Percentiles rank a stretch among this genome's conserved stretches.
phyloP scores from a whole-genome alignment of 306 rosid genomes.

The Citrullus colocynthis region DNA sequence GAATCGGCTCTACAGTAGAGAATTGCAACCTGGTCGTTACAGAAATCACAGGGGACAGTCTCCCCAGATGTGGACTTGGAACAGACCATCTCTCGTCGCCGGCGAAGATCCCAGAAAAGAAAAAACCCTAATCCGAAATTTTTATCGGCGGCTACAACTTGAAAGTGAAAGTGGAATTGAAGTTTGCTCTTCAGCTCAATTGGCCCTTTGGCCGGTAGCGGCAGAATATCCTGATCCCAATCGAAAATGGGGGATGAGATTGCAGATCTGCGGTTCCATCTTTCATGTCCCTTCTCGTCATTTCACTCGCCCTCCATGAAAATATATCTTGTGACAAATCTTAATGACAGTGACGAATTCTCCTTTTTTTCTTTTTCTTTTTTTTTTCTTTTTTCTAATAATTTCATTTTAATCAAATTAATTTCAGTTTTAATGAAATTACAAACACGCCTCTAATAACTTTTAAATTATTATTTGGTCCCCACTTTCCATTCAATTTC shows the following conservation, averaged over 20 bases:
- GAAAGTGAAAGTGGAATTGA: too few relatives aligned
- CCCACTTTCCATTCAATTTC: not conserved
- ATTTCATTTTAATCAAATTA: not conserved
- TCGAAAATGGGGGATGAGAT: not conserved
- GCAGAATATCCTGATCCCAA: not conserved
- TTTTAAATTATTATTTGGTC: not conserved
- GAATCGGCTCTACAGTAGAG: slow-evolving; percentile 61
- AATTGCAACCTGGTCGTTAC: slow-evolving; percentile 33
- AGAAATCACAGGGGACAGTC: slow-evolving; percentile 47
- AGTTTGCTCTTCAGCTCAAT: not conserved
- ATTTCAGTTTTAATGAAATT: not conserved
- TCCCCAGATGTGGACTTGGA: slow-evolving; percentile 16
- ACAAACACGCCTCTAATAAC: not conserved
- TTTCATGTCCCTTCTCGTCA: not conserved
- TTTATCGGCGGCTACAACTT: not conserved
- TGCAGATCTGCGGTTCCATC: not conserved
- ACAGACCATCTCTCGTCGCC: slow-evolving; percentile 22
- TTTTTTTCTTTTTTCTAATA: too few relatives aligned
- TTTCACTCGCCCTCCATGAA: not conserved
- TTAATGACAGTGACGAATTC: not conserved
- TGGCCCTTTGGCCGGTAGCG: not conserved
- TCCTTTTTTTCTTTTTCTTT: not conserved
- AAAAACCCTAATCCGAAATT: slow-evolving; percentile 4
- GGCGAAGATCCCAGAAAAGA: not conserved
- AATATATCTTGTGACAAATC: not conserved